A percentile compares a stretch with the other conserved stretches of the same genome.
These are phyloP conservation scores for Coemansia linderi DNA, from an alignment of 371 early-diverging fungal genomes.

Conservation along the genomic window DNA sequence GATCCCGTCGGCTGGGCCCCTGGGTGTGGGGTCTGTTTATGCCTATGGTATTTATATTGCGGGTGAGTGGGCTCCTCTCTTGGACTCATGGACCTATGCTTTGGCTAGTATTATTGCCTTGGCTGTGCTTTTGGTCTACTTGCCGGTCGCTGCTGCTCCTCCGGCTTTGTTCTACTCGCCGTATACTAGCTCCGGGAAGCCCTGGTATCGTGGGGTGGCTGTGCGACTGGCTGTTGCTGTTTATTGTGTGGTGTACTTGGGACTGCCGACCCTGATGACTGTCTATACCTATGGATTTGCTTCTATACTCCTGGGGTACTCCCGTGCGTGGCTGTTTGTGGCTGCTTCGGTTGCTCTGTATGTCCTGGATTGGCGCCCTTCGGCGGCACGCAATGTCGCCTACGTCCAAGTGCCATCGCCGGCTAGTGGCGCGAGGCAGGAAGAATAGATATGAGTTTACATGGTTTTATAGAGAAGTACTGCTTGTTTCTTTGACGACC, in stretches of 20 bases:
- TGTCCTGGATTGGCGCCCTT: constrained; percentile 34
- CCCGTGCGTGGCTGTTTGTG: constrained; percentile 36
- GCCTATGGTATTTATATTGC: constrained; percentile 54
- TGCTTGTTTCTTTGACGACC: too few relatives aligned
- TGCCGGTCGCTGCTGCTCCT: constrained; percentile 35
- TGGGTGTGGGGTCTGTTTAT: constrained; percentile 45
- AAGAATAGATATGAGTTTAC: not conserved
- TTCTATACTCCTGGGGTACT: constrained; percentile 29
- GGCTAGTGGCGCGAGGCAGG: not conserved
- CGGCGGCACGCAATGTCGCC: not conserved
- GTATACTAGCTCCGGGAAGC: not conserved
- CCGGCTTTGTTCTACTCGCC: constrained; percentile 25
- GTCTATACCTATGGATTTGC: constrained; percentile 38
- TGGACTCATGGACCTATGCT: constrained; percentile 75
- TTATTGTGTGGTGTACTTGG: constrained; percentile 24
- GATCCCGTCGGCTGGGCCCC: constrained; percentile 55
- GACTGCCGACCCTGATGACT: constrained; percentile 27
- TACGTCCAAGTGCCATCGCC: constrained; percentile 3
- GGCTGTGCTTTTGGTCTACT: constrained; percentile 42
- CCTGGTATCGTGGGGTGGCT: constrained; percentile 24
- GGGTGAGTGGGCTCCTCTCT: constrained; percentile 77
- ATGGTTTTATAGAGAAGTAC: not conserved
- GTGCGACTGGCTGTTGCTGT: constrained; percentile 13
- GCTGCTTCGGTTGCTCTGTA: constrained; percentile 35
- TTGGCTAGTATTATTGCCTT: constrained; percentile 40